A percentile compares a stretch with the other conserved stretches of the same genome.
phyloP scores from a whole-genome alignment of 305 asterid species.

The Fraxinus ornus region DNA sequence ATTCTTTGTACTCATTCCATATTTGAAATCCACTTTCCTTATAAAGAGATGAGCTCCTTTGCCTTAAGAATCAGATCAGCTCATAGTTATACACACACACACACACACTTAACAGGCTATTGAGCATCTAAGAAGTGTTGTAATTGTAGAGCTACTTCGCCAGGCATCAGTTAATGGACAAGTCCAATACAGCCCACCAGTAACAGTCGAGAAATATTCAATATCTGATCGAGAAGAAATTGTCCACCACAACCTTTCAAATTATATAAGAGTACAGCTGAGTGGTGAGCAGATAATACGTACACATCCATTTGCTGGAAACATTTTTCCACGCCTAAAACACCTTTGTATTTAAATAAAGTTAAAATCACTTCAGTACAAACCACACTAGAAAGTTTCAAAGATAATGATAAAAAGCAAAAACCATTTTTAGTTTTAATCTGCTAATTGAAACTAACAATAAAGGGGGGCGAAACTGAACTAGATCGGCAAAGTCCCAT shows the following conservation, averaged over 20 bases:
- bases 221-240: not conserved
- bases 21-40: not conserved
- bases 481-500: not conserved
- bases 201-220: not conserved
- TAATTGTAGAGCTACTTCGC: not conserved
- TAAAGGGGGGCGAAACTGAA: not conserved
- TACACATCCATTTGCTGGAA: not conserved
- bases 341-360: not conserved
- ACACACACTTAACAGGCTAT: not conserved
- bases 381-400: not conserved
- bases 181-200: not conserved
- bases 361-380: not conserved
- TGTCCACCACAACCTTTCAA: not conserved
- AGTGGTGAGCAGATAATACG: not conserved
- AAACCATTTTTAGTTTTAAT: not conserved
- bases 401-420: conserved; percentile 1
- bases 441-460: not conserved
- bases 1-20: not conserved
- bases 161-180: not conserved
- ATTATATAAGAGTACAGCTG: not conserved
- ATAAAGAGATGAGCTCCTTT: not conserved
- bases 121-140: not conserved
- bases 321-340: not conserved
- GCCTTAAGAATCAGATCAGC: not conserved
- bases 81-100: not conserved